phyloP scores from a whole-genome alignment of 2,329 filamentous ascomycete species.

The Colletotrichum sp. region DNA sequence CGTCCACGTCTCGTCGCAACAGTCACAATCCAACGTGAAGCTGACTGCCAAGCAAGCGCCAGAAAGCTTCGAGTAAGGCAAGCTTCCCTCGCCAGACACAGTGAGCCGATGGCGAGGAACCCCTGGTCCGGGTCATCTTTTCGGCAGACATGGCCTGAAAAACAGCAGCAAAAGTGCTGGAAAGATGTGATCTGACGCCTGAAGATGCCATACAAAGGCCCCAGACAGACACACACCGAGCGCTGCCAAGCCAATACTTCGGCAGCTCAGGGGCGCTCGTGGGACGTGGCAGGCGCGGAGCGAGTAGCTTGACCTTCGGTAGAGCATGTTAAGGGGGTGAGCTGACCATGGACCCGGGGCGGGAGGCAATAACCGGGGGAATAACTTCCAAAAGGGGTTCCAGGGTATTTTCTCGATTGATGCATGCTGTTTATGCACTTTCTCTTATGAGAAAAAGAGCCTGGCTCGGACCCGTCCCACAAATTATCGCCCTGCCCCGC shows the following conservation, averaged over 20 bases:
- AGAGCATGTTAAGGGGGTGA: not conserved
- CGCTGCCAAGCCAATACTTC: constrained; percentile 18
- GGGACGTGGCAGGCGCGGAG: constrained; percentile 17
- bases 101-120: not conserved
- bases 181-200: not conserved
- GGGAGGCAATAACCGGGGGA: not conserved
- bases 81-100: not conserved
- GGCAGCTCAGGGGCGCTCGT: constrained; percentile 8
- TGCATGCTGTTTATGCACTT: not conserved
- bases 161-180: not conserved
- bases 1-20: not conserved
- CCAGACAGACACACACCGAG: not conserved
- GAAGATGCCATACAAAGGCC: not conserved
- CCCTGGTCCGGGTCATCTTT: not conserved
- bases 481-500: not conserved
- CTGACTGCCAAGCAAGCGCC: not conserved
- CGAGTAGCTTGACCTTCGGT: not conserved
- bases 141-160: not conserved
- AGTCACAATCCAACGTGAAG: not conserved
- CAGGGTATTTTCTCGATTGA: not conserved
- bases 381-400: not conserved
- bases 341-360: not conserved
- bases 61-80: not conserved
- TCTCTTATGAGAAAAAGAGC: not conserved
- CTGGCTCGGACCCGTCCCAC: not conserved